Percentiles rank a stretch among this genome's conserved stretches.
Conservation (phyloP, 208 protist species). For the Leishmania martiniquensis region DNA sequence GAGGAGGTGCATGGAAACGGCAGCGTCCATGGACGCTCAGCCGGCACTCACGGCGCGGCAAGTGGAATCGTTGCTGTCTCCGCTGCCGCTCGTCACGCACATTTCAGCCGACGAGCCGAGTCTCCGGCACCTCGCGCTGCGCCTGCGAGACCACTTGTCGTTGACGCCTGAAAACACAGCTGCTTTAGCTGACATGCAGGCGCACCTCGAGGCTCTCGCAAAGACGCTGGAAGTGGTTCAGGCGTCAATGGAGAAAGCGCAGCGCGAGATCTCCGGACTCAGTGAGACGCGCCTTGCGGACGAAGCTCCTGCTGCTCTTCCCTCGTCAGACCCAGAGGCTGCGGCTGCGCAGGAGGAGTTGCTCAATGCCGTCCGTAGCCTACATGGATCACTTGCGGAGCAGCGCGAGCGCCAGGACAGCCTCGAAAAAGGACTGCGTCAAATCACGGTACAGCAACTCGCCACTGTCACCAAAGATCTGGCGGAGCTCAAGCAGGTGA, state of each 20-base stretch:
- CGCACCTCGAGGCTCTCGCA: constrained; percentile 4
- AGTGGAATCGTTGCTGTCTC: neutral
- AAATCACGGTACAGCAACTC: constrained; percentile 7
- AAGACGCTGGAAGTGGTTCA: constrained; percentile 4
- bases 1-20: neutral
- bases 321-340: neutral
- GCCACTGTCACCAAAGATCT: constrained; percentile 4
- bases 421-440: neutral
- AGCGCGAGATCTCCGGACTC: constrained; percentile 1
- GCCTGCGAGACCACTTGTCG: constrained; percentile 14
- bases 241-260: neutral
- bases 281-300: constrained; percentile 1
- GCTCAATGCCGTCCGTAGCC: neutral
- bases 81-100: constrained; percentile 1
- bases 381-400: constrained; percentile 4
- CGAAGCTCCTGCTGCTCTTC: neutral
- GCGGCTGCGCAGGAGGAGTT: neutral
- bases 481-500: constrained; percentile 3
- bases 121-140: constrained; percentile 14
- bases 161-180: neutral
- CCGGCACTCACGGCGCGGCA: neutral
- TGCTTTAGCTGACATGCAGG: constrained; percentile 9
- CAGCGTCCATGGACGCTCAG: constrained; percentile 4
- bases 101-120: constrained; percentile 2
- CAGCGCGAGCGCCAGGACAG: constrained; percentile 2